Evolutionary conservation across 495 filamentous ascomycete genomes (phyloP), one percentile per base, ranked within the genome.

Genomic region (Astrocystis sublimbata): DNA sequence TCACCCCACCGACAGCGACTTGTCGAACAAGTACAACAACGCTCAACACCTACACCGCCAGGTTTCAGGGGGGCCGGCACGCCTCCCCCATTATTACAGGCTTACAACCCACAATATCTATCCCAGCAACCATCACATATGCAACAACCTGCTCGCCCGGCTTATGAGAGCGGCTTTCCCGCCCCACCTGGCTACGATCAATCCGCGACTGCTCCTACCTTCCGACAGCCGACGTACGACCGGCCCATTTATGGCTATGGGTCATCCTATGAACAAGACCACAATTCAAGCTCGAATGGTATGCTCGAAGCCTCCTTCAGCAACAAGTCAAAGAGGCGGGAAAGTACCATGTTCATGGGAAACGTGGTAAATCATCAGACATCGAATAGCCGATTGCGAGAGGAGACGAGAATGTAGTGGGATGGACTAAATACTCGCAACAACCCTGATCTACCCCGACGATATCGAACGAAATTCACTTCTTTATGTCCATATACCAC

Each of bases 261-360:
- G 40, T 54, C 58, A 3, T 51, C 64, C 17, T 66, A 75, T 40
- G 65, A 77, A 60, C 65, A 68, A 65, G 65, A 71, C 24, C 66
- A 67, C 53, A 64, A 8, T 46, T 75, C 76, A 3, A 70, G 68
- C 19, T 66, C 74, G 1, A 67, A 72, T 15, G 74, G 75, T 2
- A 70, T 73, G 24, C 78, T 79, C 45, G 77, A 81, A 51, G 73
- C 72, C 49, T 72, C 73, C 30, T 78, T 76, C 50, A 21, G 57
- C 19, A 70, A 65, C 40, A 76, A 75, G 51, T 68, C 58, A 21
- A 71, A 70, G 52, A 71, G 77, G 33, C 72, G 79, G 40, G 79
- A 82, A 65, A 82, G 79, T 63, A 33, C 71, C 19, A 79, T 82
- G 74, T 77, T 79, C 49, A 77, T 79, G 76, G 75, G 74, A 19